phyloP scores from a whole-genome alignment of 1,284 basidiomycete genomes.

The Tylopilus orsonianus region DNA sequence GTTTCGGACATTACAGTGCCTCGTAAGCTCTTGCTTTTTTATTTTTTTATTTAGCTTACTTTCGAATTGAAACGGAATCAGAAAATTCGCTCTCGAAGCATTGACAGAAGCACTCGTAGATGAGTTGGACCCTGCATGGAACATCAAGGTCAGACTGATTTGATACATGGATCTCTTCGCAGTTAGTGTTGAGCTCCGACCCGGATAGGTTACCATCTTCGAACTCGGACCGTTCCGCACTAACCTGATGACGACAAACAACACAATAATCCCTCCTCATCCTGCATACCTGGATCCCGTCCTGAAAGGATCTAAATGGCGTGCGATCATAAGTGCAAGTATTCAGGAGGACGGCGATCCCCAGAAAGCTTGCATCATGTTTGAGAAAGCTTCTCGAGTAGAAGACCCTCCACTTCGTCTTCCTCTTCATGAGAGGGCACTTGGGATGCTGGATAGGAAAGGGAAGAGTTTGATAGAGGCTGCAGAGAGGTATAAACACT shows the following conservation, averaged over 20 bases:
- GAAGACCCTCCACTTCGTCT: slow-evolving; percentile 24
- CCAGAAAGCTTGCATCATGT: slow-evolving; percentile 19
- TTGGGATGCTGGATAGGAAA: slow-evolving; percentile 13
- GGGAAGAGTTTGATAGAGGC: slow-evolving; percentile 16
- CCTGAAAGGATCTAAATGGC: slow-evolving; percentile 10
- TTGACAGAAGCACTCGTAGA: slow-evolving; percentile 22
- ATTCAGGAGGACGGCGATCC: slow-evolving; percentile 16
- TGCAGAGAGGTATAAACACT: slow-evolving; percentile 26
- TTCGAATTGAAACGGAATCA: background rate
- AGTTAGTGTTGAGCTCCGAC: background rate
- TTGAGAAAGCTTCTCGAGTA: slow-evolving; percentile 22
- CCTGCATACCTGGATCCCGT: slow-evolving; percentile 22
- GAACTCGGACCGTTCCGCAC: slow-evolving; percentile 28
- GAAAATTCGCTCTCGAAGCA: slow-evolving; percentile 30
- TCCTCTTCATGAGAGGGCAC: too few species aligned
- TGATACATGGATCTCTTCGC: background rate
- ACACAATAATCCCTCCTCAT: slow-evolving; percentile 6
- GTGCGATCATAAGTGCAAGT: background rate
- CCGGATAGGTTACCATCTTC: slow-evolving; percentile 22
- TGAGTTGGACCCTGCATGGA: slow-evolving; percentile 33
- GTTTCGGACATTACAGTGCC: slow-evolving; percentile 24
- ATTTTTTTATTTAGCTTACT: too few species aligned
- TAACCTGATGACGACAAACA: background rate
- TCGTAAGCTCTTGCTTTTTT: slow-evolving; percentile 14
- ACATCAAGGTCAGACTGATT: slow-evolving; percentile 28